phyloP scores from a whole-genome alignment of 1,284 basidiomycete genomes.

The Takashimella tepidaria region DNA sequence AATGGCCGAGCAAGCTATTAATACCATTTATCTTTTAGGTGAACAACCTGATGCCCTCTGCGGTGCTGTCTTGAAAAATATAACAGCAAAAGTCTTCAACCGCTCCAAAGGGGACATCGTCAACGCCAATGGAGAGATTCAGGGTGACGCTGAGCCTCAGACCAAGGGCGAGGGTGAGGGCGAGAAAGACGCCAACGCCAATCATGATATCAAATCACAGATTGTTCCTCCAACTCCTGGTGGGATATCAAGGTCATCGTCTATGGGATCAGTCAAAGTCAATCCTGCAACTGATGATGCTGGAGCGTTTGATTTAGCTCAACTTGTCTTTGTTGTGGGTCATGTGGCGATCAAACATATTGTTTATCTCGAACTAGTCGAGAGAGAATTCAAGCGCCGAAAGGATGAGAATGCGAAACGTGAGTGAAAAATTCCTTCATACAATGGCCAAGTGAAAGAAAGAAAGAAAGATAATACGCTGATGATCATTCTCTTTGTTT shows the following conservation, averaged over 20 bases:
- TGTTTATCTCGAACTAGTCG: conserved; percentile 93
- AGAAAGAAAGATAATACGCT: not conserved
- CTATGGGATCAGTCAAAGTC: conserved; percentile 11
- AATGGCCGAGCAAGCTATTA: conserved; percentile 93
- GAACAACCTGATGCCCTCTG: conserved; percentile 89
- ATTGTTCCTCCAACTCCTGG: conserved; percentile 1
- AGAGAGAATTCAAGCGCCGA: conserved; percentile 91
- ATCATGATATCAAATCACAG: conserved; percentile 6
- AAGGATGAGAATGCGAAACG: conserved; percentile 82
- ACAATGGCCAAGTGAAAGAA: too few species aligned
- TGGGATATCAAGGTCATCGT: conserved; percentile 13
- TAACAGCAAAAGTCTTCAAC: conserved; percentile 67
- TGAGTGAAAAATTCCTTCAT: too few species aligned
- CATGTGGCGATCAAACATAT: conserved; percentile 98
- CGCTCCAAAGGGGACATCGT: not conserved
- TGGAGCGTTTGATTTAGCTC: conserved; percentile 80
- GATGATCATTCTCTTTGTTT: too few species aligned
- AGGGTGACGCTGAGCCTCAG: too few species aligned
- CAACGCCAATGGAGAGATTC: too few species aligned
- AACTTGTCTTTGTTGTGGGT: conserved; percentile 88
- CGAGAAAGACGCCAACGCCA: conserved; percentile 5
- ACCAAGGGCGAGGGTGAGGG: conserved; percentile 6
- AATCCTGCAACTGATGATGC: conserved; percentile 54
- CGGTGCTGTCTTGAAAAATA: conserved; percentile 71
- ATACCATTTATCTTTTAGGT: conserved; percentile 89